Conservation (phyloP, 1,284 basidiomycete genomes). For the Moesziomyces parantarcticus region DNA sequence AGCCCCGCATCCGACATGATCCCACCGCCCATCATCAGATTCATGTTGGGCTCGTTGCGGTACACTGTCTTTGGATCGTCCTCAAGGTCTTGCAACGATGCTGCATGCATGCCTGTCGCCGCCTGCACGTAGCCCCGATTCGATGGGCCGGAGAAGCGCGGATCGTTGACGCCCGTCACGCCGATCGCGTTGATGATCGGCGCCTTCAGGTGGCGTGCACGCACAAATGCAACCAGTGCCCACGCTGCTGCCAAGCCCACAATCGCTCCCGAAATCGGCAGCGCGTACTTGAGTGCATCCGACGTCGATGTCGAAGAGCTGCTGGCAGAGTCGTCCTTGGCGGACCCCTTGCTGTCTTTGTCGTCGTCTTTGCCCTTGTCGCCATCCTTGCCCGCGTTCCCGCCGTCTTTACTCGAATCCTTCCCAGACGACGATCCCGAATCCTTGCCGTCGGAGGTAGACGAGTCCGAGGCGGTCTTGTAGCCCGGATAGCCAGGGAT, state of each 20-base stretch:
- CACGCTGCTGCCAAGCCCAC: slow-evolving; percentile 27
- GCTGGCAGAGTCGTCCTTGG: slow-evolving; percentile 10
- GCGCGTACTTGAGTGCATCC: slow-evolving; percentile 33
- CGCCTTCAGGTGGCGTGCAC: slow-evolving; percentile 16
- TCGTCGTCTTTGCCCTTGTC: background rate
- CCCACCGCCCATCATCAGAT: slow-evolving; percentile 34
- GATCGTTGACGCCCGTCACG: slow-evolving; percentile 33
- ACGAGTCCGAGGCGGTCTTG: slow-evolving; percentile 3
- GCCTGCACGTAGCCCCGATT: slow-evolving; percentile 2
- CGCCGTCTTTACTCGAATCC: too few species aligned
- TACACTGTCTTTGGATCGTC: slow-evolving; percentile 20
- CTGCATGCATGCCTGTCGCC: background rate
- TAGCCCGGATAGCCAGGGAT: slow-evolving; percentile 35
- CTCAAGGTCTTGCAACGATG: slow-evolving; percentile 15
- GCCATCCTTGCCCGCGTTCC: background rate
- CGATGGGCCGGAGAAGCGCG: slow-evolving; percentile 18
- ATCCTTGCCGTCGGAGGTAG: slow-evolving; percentile 18
- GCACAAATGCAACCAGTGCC: slow-evolving; percentile 24
- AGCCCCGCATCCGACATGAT: slow-evolving; percentile 41
- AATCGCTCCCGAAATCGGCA: slow-evolving; percentile 41
- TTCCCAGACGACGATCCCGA: slow-evolving; percentile 2
- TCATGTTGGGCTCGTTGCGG: slow-evolving; percentile 41
- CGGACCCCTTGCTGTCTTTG: slow-evolving; percentile 5
- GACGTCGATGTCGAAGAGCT: slow-evolving; percentile 4
- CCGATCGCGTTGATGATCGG: slow-evolving; percentile 29